Evolutionary conservation across 2,329 filamentous ascomycete genomes (phyloP), one percentile per base, ranked within the genome.

Genomic region (Chaetomium olivaceum): DNA sequence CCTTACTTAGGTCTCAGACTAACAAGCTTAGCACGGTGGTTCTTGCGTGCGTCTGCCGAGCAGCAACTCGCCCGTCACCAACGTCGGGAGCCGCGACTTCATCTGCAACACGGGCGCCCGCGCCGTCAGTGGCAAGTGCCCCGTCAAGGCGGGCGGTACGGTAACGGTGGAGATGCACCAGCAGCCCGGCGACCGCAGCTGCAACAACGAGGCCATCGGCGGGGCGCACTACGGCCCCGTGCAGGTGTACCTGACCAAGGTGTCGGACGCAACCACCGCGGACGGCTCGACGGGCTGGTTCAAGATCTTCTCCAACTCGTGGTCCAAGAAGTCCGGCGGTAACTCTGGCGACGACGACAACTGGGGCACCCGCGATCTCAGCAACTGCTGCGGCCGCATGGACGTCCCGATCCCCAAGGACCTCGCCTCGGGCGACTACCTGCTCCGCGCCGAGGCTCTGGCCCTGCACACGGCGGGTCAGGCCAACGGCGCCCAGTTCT

Each of bases 91-190:
- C 36, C 74, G 73, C 25, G 80, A 80, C 69, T 76, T 84, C 21
- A 74, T 77, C 58, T 84, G 82, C 72, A 84, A 84, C 67, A 76
- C 74, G 16, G 78, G 78, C 36, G 75, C 78, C 6, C 73, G 73
- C 3, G 70, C 75, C 16, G 76, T 79, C 3, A 64, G 76, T 3
- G 76, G 76, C 6, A 81, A 82, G 67, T 85, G 82, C 71, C 71
- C 76, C n/a, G 81, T 83, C n/a, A 72, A 74, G 14, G 81, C 82
- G 4, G 83, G 83, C 8, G 75, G 76, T 4, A 81, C 76, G 1
- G 79, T 86, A n/a, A 85, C 83, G 0, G 77, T 86, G 3, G 85
- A 87, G 74, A 87, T 87, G 82, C 84, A 87, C 76, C 60, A 82
- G 71, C 79, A 80, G 69, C 77, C 76, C 56, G 72, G 72, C 64